Conservation (phyloP, 805 yeast species). For the Starmerella vitae region DNA sequence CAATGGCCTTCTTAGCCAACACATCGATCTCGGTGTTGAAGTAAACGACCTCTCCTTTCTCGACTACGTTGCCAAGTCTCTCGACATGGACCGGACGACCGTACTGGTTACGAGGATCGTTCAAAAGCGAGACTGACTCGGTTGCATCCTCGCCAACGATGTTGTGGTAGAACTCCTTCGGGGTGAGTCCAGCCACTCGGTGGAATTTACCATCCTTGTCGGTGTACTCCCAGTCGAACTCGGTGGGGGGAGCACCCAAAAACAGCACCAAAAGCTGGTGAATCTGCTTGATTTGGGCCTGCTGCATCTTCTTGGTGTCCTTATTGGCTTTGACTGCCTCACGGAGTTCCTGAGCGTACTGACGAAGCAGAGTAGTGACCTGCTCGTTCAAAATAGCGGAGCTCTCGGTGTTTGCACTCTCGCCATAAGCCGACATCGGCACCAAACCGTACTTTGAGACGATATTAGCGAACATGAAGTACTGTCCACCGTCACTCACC, state of each 20-base stretch:
- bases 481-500: slow-evolving; percentile 76
- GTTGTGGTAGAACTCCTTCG: slow-evolving; percentile 47
- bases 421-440: slow-evolving; percentile 63
- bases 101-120: slow-evolving; percentile 70
- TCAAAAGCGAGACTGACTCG: slow-evolving; percentile 49
- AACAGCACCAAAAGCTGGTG: slow-evolving; percentile 54
- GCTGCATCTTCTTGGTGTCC: slow-evolving; percentile 30
- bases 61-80: slow-evolving; percentile 57
- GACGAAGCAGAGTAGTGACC: slow-evolving; percentile 58
- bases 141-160: slow-evolving; percentile 41
- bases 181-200: slow-evolving; percentile 39
- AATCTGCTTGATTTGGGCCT: slow-evolving; percentile 40
- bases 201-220: slow-evolving; percentile 50
- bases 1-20: slow-evolving; percentile 48
- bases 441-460: slow-evolving; percentile 70
- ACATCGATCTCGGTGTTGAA: slow-evolving; percentile 50
- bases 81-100: slow-evolving; percentile 55
- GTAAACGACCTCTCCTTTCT: slow-evolving; percentile 57
- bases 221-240: slow-evolving; percentile 58
- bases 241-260: slow-evolving; percentile 68
- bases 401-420: slow-evolving; percentile 42
- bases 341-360: slow-evolving; percentile 61
- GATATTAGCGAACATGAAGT: slow-evolving; percentile 66
- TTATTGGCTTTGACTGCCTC: slow-evolving; percentile 32
- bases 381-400: slow-evolving; percentile 43